Evolutionary conservation across 2,329 filamentous ascomycete genomes (phyloP), one percentile per base, ranked within the genome.

Genomic region (Cadophora luteo-olivacea): DNA sequence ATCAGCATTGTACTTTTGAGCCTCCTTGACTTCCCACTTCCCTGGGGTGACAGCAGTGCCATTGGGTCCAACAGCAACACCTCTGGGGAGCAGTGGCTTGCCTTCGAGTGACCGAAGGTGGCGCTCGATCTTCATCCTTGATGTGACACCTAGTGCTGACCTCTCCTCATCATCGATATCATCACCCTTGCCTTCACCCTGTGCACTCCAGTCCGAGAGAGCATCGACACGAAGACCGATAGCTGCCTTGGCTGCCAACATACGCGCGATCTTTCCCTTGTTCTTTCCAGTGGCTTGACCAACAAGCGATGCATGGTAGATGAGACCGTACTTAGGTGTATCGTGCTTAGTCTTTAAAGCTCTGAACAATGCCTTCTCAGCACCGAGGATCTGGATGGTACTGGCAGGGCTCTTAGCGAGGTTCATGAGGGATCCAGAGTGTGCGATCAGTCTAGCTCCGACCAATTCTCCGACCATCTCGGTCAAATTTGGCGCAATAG

Each of bases 341-440:
- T 97, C 94, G 82, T 98, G 95, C 87, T 99, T 98, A 61, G 96
- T 99, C 89, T 99, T 99, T 72, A 99, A 86, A 24, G 96, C 96
- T 78, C 96, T 91, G 91, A 99, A 99, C 55, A 99, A 89, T 8
- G 96, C 96, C 87, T 99, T 99, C 85, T 99, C 96, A 69, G 96
- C 96, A 85, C 96, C 96, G 67, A 98, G 89, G 78, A 99, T 97
- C 86, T 99, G 96, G 74, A 99, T 93, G 72, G 96, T 99, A 77
- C 92, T 96, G 82, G 93, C 94, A 69, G 96, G 94, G 75, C 92
- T 92, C 87, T 98, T 98, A 80, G 96, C 94, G 62, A 99, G 87
- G 84, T 91, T 97, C 86, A 97, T 91, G 75, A 99, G 88, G 69
- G 94, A 97, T 75, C 96, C 96, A 69, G 94, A 91, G 80, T 99